phyloP scores from a whole-genome alignment of 805 yeast genomes.

The Ascoidea asiatica region DNA sequence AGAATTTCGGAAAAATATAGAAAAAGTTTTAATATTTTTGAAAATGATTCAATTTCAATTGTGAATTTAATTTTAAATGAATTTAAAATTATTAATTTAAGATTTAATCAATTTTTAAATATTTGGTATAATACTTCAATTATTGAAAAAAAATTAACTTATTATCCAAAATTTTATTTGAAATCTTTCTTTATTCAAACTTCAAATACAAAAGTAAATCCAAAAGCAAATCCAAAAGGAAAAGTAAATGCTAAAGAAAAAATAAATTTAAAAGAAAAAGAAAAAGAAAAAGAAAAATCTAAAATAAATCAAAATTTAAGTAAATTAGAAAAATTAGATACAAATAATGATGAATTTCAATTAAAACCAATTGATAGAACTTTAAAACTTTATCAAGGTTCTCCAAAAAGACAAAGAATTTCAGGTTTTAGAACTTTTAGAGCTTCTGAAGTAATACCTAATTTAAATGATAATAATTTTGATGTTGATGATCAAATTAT shows the following conservation, averaged over 20 bases:
- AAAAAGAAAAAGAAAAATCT: conserved; percentile 1
- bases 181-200: neutral
- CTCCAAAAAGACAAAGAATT: neutral
- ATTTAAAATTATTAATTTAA: neutral
- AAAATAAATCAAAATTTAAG: neutral
- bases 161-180: neutral
- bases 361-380: neutral
- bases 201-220: too few relatives aligned
- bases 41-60: neutral
- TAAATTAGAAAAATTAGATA: neutral
- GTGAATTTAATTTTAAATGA: neutral
- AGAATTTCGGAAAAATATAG: conserved; percentile 4
- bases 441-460: neutral
- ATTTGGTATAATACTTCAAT: conserved; percentile 4
- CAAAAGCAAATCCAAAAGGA: neutral
- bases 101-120: conserved; percentile 3
- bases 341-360: neutral
- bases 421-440: neutral
- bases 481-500: neutral
- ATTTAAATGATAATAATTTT: too few relatives aligned
- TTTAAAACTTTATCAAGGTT: neutral
- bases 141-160: conserved; percentile 1
- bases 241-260: neutral
- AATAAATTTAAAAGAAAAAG: neutral
- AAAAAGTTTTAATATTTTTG: conserved; percentile 4